Base-by-base conservation (phyloP, 164 flowering plant genomes). In the Litsea cubeba region DNA sequence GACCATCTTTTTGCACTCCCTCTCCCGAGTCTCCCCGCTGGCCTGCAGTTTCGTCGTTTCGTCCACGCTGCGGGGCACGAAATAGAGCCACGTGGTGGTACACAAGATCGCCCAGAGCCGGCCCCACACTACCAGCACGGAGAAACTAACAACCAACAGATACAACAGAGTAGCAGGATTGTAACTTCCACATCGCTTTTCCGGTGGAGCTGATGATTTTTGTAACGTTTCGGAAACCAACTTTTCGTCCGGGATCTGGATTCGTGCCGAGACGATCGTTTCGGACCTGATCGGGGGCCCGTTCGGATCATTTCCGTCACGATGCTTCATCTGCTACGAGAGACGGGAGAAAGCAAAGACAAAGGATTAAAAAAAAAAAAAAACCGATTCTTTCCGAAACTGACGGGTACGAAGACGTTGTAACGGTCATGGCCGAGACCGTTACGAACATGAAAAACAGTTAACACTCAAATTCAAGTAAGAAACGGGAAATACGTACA, bases 71-170 rank as follows among this genome's bases (percentile, higher is more conserved):
- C 64, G 76, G 32, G 30, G 28, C 11, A n/a, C 50, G 51, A 67
- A 22, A 17, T 2, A 74, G 17, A 74, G 71, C 62, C 71, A 74
- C 51, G 76, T 30, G 15, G 76, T 54, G n/a, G 71, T 74, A 51
- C 76, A 74, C 50, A 74, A 2, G 20, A 74, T 74, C 32, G 76
- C 76, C 10, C 71, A 74, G 46, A 67, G 64, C 71, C 65, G 62
- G 51, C 76, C 76, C 76, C 71, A 66, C 11, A 66, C 3, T 11
- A 74, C 49, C 76, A 67, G 18, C 24, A 74, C 67, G 5, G 76
- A 50, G 4, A 74, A 65, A 20, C 40, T 67, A 25, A 74, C 10
- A 18, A 68, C n/a, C 10, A 74, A 26, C 30, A 67, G 26, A 17
- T n/a, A 74, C 30, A 74, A 50, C 14, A 23, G 65, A 32, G 49